A percentile compares a stretch with the other conserved stretches of the same genome.
These are phyloP conservation scores for Boletellus deceptivus DNA, from an alignment of 1,284 basidiomycete species.

Conservation along the genomic window DNA sequence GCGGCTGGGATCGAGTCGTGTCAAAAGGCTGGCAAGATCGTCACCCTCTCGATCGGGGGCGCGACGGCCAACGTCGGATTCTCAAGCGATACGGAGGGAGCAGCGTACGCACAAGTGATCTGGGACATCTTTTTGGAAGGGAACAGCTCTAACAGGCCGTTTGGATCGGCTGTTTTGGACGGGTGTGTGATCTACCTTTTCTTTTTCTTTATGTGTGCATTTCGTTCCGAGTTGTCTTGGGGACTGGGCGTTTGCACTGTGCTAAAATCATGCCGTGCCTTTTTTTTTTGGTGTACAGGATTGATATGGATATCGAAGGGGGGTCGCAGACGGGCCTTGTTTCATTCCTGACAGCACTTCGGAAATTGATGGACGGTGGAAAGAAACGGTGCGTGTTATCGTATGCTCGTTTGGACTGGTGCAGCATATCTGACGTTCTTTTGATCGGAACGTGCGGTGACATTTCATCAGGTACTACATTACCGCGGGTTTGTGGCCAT, in stretches of 20 bases:
- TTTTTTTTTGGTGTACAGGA: conserved; percentile 30
- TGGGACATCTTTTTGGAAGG: conserved; percentile 68
- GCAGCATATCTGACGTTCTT: too few relatives aligned
- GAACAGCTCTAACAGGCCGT: conserved; percentile 47
- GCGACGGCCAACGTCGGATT: conserved; percentile 54
- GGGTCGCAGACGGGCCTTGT: conserved; percentile 50
- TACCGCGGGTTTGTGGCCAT: conserved; percentile 38
- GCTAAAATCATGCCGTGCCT: too few relatives aligned
- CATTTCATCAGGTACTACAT: conserved; percentile 51
- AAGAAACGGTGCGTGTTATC: conserved; percentile 45
- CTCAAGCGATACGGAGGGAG: conserved; percentile 50
- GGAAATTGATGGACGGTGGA: conserved; percentile 45
- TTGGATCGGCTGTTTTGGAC: conserved; percentile 62
- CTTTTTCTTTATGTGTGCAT: too few relatives aligned
- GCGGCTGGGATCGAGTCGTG: conserved; percentile 57
- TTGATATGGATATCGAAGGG: conserved; percentile 69
- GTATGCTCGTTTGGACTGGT: neutral
- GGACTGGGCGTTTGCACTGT: too few relatives aligned
- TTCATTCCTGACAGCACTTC: conserved; percentile 54
- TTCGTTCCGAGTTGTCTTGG: too few relatives aligned
- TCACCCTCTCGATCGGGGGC: conserved; percentile 65
- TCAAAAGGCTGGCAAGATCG: conserved; percentile 61
- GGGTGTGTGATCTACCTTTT: conserved; percentile 41
- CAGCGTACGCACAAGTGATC: conserved; percentile 53
- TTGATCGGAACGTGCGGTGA: too few relatives aligned